Evolutionary conservation across 2,329 filamentous ascomycete species (phyloP).

Genomic region (Fusarium papillatum): DNA sequence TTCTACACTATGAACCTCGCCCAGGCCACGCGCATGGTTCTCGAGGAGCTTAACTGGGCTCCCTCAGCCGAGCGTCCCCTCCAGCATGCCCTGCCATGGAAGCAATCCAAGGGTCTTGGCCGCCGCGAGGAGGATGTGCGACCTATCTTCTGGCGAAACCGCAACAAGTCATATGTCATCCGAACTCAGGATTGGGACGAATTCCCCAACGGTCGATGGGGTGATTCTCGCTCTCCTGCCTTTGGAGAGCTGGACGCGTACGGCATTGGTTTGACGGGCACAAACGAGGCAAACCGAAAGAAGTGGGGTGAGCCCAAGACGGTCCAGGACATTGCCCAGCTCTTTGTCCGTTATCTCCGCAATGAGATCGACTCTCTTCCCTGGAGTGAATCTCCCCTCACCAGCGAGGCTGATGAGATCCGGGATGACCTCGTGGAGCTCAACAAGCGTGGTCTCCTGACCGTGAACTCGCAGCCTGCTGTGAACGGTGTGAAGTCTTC

Average conservation of each 20-base stretch:
- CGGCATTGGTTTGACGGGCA: constrained; percentile 92
- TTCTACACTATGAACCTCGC: constrained; percentile 99
- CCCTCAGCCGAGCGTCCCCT: constrained; percentile 83
- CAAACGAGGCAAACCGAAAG: constrained; percentile 95
- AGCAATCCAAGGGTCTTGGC: constrained; percentile 91
- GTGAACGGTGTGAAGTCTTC: constrained; percentile 92
- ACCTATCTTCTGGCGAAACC: constrained; percentile 98
- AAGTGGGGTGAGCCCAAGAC: constrained; percentile 91
- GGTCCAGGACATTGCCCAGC: constrained; percentile 82
- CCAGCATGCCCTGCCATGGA: constrained; percentile 95
- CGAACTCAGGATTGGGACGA: constrained; percentile 99
- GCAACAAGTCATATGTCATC: constrained; percentile 94
- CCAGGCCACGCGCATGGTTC: constrained; percentile 92
- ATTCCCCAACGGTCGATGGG: constrained; percentile 99
- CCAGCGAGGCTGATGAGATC: constrained; percentile 84
- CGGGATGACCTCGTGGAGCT: constrained; percentile 82
- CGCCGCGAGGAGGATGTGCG: constrained; percentile 95
- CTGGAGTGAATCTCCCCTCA: constrained; percentile 94
- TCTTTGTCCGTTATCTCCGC: constrained; percentile 89
- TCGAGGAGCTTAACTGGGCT: constrained; percentile 89
- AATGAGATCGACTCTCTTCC: constrained; percentile 86
- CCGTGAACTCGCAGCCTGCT: constrained; percentile 97
- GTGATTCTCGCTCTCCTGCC: constrained; percentile 94
- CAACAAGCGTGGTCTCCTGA: constrained; percentile 89
- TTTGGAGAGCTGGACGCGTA: constrained; percentile 97